Conservation (phyloP, 495 filamentous ascomycete genomes). For the Pseudoneurospora amorphoporcata region DNA sequence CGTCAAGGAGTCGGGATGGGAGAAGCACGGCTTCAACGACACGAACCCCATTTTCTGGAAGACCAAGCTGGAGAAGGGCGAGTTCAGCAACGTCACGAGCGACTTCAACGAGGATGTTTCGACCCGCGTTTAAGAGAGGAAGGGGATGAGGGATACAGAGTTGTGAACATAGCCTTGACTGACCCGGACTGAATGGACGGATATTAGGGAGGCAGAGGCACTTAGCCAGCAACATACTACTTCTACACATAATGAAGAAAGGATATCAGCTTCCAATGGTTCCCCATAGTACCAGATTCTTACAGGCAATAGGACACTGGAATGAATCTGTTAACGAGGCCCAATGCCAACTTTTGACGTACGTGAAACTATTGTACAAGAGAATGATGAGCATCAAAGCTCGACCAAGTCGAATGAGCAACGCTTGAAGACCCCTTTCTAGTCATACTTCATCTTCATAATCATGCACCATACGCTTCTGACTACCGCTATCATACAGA, state of each 20-base stretch:
- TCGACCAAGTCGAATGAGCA: not conserved
- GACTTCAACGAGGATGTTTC: conserved; percentile 43
- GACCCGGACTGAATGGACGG: not conserved
- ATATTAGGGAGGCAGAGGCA: not conserved
- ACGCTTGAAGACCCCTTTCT: not conserved
- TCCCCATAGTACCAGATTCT: not conserved
- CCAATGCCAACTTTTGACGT: not conserved
- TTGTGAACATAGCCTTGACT: not conserved
- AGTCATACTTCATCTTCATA: not conserved
- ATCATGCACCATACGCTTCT: not conserved
- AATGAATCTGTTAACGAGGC: not conserved
- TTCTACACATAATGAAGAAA: not conserved
- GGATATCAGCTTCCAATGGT: not conserved
- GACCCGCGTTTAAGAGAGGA: not conserved
- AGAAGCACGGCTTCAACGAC: conserved; percentile 93
- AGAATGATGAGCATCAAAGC: conserved; percentile 9
- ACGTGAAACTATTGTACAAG: conserved; percentile 20
- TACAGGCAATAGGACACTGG: not conserved
- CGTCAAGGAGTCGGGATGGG: conserved; percentile 97
- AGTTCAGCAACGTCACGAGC: conserved; percentile 94
- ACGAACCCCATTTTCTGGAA: conserved; percentile 98
- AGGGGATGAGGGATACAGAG: not conserved
- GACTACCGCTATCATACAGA: not conserved
- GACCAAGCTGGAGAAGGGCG: conserved; percentile 94
- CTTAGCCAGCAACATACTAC: not conserved